Percentiles rank a stretch among this genome's conserved stretches.
Evolutionary conservation across 768 basidiomycete genomes (phyloP).

Genomic region (Pleurotus tuber-regium): DNA sequence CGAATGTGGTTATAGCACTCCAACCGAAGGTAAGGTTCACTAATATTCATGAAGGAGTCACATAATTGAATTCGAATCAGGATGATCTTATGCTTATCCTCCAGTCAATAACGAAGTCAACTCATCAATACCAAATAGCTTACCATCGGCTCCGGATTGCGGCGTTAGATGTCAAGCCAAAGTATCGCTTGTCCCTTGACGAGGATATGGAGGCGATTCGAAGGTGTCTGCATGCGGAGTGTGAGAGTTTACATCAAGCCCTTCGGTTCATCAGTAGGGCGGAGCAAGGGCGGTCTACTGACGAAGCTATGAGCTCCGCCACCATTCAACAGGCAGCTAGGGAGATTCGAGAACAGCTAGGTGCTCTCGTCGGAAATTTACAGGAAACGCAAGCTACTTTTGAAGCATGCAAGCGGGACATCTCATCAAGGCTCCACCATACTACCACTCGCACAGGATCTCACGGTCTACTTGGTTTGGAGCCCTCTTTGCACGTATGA

Average conservation of each 20-base stretch:
- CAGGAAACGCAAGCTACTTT: not conserved
- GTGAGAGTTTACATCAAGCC: not conserved
- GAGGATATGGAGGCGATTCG: not conserved
- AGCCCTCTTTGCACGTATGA: too few species aligned
- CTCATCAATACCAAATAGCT: not conserved
- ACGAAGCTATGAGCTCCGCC: not conserved
- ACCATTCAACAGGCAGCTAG: not conserved
- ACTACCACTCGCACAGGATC: not conserved
- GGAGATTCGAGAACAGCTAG: not conserved
- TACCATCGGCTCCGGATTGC: slow-evolving; percentile 3
- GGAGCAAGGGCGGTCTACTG: not conserved
- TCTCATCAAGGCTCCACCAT: not conserved
- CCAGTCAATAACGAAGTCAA: not conserved
- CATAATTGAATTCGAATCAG: not conserved
- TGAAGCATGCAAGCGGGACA: not conserved
- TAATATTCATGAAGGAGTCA: not conserved
- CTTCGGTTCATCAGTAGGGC: not conserved
- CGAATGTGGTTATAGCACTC: not conserved
- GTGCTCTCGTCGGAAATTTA: not conserved
- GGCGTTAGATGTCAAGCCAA: not conserved
- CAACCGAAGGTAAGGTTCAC: not conserved
- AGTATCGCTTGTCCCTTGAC: not conserved
- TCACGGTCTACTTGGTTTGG: too few species aligned
- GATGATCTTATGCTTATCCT: not conserved
- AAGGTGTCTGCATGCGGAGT: not conserved